Conservation (phyloP, 805 yeast genomes). For the Helenozyma rhizophorensis region DNA sequence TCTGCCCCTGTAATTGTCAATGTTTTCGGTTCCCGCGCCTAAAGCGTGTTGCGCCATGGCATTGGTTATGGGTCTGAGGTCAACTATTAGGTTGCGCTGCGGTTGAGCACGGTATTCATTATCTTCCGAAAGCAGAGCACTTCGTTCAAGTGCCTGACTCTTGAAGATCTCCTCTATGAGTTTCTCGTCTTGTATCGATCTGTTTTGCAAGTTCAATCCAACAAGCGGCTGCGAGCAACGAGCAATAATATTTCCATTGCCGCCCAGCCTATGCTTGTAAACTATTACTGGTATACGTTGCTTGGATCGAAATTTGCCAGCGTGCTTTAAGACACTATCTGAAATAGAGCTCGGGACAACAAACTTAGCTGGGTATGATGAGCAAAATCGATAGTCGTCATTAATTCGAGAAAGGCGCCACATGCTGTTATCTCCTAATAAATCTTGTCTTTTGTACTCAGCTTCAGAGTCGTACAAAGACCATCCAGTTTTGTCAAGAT, state of each 20-base stretch:
- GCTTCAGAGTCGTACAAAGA: slow-evolving; percentile 49
- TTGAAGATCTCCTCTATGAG: slow-evolving; percentile 69
- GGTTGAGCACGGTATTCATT: slow-evolving; percentile 30
- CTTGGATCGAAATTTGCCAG: slow-evolving; percentile 82
- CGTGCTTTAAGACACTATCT: slow-evolving; percentile 78
- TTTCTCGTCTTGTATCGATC: slow-evolving; percentile 90
- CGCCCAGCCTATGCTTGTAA: slow-evolving; percentile 55
- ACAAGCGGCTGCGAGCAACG: slow-evolving; percentile 92
- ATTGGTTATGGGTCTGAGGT: slow-evolving; percentile 88
- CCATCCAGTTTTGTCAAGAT: slow-evolving; percentile 61
- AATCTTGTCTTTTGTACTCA: slow-evolving; percentile 78
- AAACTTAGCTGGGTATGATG: slow-evolving; percentile 67
- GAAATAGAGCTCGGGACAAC: slow-evolving; percentile 75
- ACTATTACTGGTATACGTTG: slow-evolving; percentile 77
- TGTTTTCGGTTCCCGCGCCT: slow-evolving; percentile 96
- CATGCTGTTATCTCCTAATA: slow-evolving; percentile 24
- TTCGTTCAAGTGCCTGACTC: slow-evolving; percentile 42
- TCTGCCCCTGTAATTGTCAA: slow-evolving; percentile 69
- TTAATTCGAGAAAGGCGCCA: slow-evolving; percentile 78
- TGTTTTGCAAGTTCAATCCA: slow-evolving; percentile 72
- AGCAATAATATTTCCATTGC: slow-evolving; percentile 73
- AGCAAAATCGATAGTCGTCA: slow-evolving; percentile 57
- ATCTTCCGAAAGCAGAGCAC: slow-evolving; percentile 13
- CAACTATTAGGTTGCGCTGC: slow-evolving; percentile 66
- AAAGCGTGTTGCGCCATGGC: slow-evolving; percentile 95